phyloP scores from a whole-genome alignment of 345 rosid genomes.

The Aquilaria malaccensis region DNA sequence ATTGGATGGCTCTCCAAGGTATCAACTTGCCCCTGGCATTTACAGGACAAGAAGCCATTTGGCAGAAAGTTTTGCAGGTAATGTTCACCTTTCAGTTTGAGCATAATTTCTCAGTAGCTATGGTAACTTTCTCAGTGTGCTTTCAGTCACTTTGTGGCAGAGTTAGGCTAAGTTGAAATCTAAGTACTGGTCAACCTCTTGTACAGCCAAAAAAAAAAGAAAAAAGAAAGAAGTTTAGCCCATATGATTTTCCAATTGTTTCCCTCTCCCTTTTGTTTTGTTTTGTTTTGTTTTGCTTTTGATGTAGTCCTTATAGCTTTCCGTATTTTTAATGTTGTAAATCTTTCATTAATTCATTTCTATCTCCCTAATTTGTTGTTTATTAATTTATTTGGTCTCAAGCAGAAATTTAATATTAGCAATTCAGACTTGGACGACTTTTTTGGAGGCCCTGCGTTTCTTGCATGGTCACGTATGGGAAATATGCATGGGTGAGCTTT shows the following conservation, averaged over 20 bases:
- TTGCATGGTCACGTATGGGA: constrained; percentile 76
- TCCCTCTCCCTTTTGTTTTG: no score
- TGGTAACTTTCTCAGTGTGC: constrained; percentile 4
- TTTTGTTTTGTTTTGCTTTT: no score
- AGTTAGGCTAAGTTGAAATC: not conserved
- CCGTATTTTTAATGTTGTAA: no score
- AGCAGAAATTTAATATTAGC: constrained; percentile 54
- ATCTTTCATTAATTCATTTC: not conserved
- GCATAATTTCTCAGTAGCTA: not conserved
- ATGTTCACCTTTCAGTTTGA: constrained; percentile 1
- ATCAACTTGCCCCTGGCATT: constrained; percentile 68
- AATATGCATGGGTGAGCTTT: constrained; percentile 58
- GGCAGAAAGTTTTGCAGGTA: constrained; percentile 67
- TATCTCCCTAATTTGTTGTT: constrained; percentile 11
- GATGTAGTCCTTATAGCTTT: no score
- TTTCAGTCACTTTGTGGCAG: not conserved
- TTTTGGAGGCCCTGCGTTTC: constrained; percentile 80
- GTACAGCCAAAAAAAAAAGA: no score
- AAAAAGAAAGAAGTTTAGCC: no score
- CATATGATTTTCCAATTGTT: no score
- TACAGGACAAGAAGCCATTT: constrained; percentile 70
- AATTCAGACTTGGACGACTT: constrained; percentile 48
- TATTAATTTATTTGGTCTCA: constrained; percentile 9
- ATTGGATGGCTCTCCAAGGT: constrained; percentile 83
- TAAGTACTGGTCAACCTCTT: no score